These are phyloP conservation scores for Lathyrus aphaca DNA, from an alignment of 306 rosid species.

Conservation along the genomic window DNA sequence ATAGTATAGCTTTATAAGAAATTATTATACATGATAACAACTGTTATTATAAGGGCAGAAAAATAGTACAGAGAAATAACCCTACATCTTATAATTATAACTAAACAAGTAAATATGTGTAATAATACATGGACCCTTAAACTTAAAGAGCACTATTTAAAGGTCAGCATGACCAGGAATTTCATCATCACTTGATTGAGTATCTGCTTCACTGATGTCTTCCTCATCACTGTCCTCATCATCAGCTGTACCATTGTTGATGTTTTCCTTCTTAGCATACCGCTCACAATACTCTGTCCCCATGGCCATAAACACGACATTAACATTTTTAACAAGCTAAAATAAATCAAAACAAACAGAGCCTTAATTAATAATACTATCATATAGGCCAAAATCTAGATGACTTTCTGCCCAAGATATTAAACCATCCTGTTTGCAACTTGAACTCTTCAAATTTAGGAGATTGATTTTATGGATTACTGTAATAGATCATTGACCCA, in stretches of 20 bases:
- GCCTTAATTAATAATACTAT: not conserved
- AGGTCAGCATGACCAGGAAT: constrained; percentile 92
- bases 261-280: constrained; percentile 83
- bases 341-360: not conserved
- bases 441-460: constrained; percentile 12
- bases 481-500: constrained; percentile 8
- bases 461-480: constrained; percentile 1
- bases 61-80: constrained; percentile 37
- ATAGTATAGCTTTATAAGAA: constrained; percentile 18
- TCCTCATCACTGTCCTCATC: constrained; percentile 81
- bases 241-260: constrained; percentile 62
- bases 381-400: constrained; percentile 24
- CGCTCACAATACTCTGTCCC: constrained; percentile 88
- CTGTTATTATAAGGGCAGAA: constrained; percentile 47
- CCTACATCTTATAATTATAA: constrained; percentile 48
- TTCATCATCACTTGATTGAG: constrained; percentile 81
- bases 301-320: constrained; percentile 41
- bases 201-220: constrained; percentile 72
- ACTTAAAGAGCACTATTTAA: constrained; percentile 24
- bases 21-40: constrained; percentile 39
- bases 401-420: constrained; percentile 25
- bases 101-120: constrained; percentile 42
- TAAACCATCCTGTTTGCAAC: constrained; percentile 18
- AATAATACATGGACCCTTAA: constrained; percentile 48
- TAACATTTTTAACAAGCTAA: not conserved